Evolutionary conservation across 148 eudicot species (phyloP).

Genomic region (Camellia sinensis): DNA sequence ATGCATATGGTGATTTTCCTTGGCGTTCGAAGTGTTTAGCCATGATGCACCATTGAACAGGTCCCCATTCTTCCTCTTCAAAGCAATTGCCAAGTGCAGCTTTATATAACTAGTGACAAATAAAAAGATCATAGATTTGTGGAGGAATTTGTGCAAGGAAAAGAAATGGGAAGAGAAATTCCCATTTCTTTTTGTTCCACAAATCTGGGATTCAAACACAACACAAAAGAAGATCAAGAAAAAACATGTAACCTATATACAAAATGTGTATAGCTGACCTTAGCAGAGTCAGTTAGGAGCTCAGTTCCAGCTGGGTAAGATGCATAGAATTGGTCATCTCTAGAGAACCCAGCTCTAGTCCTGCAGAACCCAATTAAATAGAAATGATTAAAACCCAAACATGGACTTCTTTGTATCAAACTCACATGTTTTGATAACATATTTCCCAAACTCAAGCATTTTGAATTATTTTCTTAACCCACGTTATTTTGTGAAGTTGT

Average conservation of each 20-base stretch:
- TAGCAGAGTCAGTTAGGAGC: conserved; percentile 76
- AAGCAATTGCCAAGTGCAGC: conserved; percentile 88
- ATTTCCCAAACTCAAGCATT: too few relatives aligned
- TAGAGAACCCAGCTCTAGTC: conserved; percentile 83
- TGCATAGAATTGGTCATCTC: conserved; percentile 91
- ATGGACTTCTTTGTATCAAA: neutral
- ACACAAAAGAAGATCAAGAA: neutral
- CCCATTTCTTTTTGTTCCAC: too few relatives aligned
- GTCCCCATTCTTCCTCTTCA: conserved; percentile 95
- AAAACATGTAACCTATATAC: neutral
- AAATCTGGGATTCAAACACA: too few relatives aligned
- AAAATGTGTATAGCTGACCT: conserved; percentile 37
- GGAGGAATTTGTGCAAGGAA: too few relatives aligned
- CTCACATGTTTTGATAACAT: too few relatives aligned
- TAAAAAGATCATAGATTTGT: neutral
- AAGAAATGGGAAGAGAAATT: too few relatives aligned
- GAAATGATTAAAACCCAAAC: neutral
- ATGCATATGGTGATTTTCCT: conserved; percentile 93
- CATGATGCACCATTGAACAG: conserved; percentile 77
- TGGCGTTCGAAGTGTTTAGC: conserved; percentile 93
- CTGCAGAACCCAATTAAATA: conserved; percentile 27
- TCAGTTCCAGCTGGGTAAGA: conserved; percentile 95
- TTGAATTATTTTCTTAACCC: too few relatives aligned
- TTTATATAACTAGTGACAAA: conserved; percentile 60
- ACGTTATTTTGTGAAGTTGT: too few relatives aligned